Evolutionary conservation across 2,329 filamentous ascomycete genomes (phyloP).

Genomic region (Sarocladium strictum): DNA sequence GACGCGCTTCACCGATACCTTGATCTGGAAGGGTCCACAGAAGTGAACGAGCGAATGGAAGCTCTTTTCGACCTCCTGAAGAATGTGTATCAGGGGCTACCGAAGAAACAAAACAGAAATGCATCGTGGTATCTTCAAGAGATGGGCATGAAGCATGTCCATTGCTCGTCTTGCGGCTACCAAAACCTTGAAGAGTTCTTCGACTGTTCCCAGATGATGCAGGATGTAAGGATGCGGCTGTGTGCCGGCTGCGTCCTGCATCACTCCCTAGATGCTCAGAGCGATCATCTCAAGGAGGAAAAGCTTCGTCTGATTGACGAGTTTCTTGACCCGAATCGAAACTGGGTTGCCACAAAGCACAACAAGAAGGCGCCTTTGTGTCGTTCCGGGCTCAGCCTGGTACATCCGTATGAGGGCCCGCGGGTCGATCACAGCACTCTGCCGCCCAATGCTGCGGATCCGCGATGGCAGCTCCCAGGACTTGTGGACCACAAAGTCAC

Average conservation of each 20-base stretch:
- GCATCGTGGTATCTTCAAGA: conserved; percentile 10
- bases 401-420: conserved; percentile 14
- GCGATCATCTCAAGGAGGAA: conserved; percentile 20
- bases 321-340: conserved; percentile 19
- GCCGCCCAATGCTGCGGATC: not conserved
- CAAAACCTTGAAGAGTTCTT: conserved; percentile 26
- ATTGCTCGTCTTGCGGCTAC: conserved; percentile 30
- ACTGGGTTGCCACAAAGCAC: conserved; percentile 12
- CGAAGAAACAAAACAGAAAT: conserved; percentile 15
- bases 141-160: conserved; percentile 20
- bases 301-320: conserved; percentile 14
- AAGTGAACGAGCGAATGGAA: conserved; percentile 12
- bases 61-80: conserved; percentile 27
- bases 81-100: conserved; percentile 22
- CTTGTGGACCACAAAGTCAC: conserved; percentile 15
- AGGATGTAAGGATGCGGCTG: not conserved
- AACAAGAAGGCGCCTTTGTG: conserved; percentile 26
- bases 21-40: conserved; percentile 12
- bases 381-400: conserved; percentile 13
- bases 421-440: conserved; percentile 8
- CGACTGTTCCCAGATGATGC: not conserved
- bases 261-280: conserved; percentile 21
- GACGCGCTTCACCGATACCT: conserved; percentile 27
- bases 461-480: not conserved
- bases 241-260: conserved; percentile 27